phyloP scores from a whole-genome alignment of 2,329 filamentous ascomycete genomes.

The Penicillium sp. region DNA sequence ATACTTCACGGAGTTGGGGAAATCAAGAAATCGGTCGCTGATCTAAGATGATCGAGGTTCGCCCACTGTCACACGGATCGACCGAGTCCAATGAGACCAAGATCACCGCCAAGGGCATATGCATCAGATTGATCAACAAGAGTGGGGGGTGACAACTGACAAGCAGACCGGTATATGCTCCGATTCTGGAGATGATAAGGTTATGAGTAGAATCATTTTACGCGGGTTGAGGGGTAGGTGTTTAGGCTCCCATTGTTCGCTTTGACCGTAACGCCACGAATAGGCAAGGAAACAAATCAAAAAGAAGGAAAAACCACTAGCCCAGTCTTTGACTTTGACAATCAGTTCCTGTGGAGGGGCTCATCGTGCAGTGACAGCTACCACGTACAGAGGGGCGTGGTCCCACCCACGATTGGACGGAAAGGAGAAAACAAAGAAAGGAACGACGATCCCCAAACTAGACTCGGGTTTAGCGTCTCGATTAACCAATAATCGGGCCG shows the following conservation, averaged over 20 bases:
- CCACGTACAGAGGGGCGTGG: constrained; percentile 9
- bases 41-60: not conserved
- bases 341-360: not conserved
- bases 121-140: constrained; percentile 26
- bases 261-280: not conserved
- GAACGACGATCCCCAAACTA: not conserved
- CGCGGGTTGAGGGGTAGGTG: not conserved
- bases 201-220: not conserved
- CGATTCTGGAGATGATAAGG: constrained; percentile 10
- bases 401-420: constrained; percentile 7
- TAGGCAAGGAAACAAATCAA: not conserved
- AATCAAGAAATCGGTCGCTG: not conserved
- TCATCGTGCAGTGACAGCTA: constrained; percentile 6
- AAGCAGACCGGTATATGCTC: constrained; percentile 18
- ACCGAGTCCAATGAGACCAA: not conserved
- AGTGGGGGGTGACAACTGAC: too few relatives aligned
- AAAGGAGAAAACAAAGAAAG: not conserved
- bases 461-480: not conserved
- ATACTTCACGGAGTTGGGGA: not conserved
- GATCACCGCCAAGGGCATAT: constrained; percentile 22
- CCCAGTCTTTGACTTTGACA: not conserved
- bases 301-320: not conserved
- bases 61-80: not conserved
- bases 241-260: not conserved
- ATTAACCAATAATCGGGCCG: constrained; percentile 20